Evolutionary conservation across 352 stramenopile species (phyloP), one percentile per base, ranked within the genome.

Genomic region (Globisporangium solare): DNA sequence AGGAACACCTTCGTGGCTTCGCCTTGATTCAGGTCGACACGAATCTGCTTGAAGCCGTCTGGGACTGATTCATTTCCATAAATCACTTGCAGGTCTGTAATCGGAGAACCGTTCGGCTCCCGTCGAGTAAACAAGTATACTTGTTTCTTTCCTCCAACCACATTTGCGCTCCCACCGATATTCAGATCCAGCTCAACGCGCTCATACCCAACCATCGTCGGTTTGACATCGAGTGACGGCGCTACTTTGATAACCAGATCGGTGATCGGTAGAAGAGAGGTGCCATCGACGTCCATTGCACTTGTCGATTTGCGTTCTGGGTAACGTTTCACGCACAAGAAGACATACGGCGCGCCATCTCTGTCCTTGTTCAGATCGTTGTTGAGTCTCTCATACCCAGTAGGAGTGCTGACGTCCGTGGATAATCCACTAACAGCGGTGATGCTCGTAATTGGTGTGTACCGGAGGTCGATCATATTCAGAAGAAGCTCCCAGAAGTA

Each of bases 401-500:
- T 52, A 0, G 86, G 86, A 0, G 73, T 86, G 42, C 70, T 55
- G 31, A 95, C 88, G 17, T 88, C 68, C 50, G 83, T 73, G 17
- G 79, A 83, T 7, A 77, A 80, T 14, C 86, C 86, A n/a, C 68
- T 88, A 11, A 94, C 81, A 5, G 79, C 86, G 0, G 62, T 59
- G 63, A 95, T 92, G 47, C 67, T 80, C 2, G 82, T 94, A 59
- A 95, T 94, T 10, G 86, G 84, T 6, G 86, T 95, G 61, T 95
- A 95, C 2, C 80, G 73, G 39, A 95, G 69, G 52, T 95, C 86
- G 42, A 95, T 91, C 83, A 95, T 92, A 57, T 95, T 95, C 21
- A 95, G 67, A 52, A 95, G 57, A 32, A 95, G 62, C 51, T 95
- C 86, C 86, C 86, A 95, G 54, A 94, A 95, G 62, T 95, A 95